Conservation (phyloP, 2,329 filamentous ascomycete genomes). For the Ustulina deusta region DNA sequence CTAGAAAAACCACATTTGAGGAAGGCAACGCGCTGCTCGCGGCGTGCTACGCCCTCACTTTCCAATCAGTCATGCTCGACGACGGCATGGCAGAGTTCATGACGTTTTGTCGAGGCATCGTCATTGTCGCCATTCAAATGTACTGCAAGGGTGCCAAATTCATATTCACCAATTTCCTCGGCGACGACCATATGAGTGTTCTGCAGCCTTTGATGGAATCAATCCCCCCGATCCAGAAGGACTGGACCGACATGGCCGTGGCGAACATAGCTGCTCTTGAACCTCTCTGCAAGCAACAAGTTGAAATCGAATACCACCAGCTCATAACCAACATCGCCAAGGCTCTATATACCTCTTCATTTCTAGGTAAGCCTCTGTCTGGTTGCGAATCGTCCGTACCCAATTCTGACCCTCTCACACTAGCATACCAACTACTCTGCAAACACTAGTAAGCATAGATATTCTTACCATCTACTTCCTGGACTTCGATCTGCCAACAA, state of each 20-base stretch:
- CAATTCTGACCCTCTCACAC: conserved; percentile 17
- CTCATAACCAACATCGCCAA: conserved; percentile 61
- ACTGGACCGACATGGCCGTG: conserved; percentile 62
- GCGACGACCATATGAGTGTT: conserved; percentile 55
- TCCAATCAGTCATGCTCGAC: conserved; percentile 68
- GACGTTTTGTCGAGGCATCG: conserved; percentile 69
- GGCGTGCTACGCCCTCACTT: conserved; percentile 69
- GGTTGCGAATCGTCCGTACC: not conserved
- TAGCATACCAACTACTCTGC: conserved; percentile 64
- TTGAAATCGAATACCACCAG: conserved; percentile 61
- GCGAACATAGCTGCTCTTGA: conserved; percentile 57
- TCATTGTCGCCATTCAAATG: conserved; percentile 68
- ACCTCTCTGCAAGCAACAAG: conserved; percentile 57
- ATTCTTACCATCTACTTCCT: not conserved
- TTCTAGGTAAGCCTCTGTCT: conserved; percentile 58
- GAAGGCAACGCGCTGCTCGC: conserved; percentile 71
- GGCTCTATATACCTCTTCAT: conserved; percentile 65
- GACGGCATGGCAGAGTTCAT: conserved; percentile 72
- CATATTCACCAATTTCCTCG: conserved; percentile 62
- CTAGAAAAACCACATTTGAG: conserved; percentile 59
- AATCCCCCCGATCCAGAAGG: conserved; percentile 59
- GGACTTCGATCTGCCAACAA: not conserved
- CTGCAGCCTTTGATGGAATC: conserved; percentile 60
- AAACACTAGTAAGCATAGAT: conserved; percentile 55
- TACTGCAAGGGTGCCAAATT: conserved; percentile 61